A percentile compares a stretch with the other conserved stretches of the same genome.
These are phyloP conservation scores for Xylariaceae sp. DNA, from an alignment of 2,329 filamentous ascomycete species.

Conservation along the genomic window DNA sequence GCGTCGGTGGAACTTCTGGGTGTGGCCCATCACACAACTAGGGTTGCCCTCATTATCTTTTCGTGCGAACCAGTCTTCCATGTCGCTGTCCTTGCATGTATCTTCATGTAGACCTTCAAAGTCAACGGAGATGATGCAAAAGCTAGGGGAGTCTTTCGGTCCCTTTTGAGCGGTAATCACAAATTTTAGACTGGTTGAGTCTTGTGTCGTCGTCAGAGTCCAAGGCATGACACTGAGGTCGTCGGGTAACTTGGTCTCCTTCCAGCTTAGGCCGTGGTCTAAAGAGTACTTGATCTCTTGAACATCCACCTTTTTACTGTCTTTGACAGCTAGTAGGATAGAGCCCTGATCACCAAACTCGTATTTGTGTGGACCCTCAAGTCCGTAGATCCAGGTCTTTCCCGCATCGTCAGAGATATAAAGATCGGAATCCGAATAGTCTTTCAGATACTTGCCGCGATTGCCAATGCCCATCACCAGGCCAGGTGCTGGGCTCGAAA, in stretches of 20 bases:
- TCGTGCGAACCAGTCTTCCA: constrained; percentile 89
- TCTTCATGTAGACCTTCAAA: constrained; percentile 82
- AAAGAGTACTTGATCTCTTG: constrained; percentile 76
- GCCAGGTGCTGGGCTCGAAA: constrained; percentile 91
- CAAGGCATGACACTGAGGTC: constrained; percentile 72
- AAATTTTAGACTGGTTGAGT: constrained; percentile 93
- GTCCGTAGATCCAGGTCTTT: constrained; percentile 77
- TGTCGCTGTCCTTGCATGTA: constrained; percentile 78
- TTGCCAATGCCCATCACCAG: constrained; percentile 95
- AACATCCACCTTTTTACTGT: constrained; percentile 69
- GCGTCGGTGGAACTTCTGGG: constrained; percentile 82
- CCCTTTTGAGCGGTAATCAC: constrained; percentile 71
- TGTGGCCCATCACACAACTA: constrained; percentile 95
- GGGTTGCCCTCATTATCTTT: constrained; percentile 80
- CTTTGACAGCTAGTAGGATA: constrained; percentile 81
- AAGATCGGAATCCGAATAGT: constrained; percentile 76
- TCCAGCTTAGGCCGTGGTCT: constrained; percentile 88
- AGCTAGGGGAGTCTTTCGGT: constrained; percentile 58
- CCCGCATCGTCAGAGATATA: constrained; percentile 94
- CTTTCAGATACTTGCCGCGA: constrained; percentile 74
- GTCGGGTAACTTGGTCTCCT: constrained; percentile 70
- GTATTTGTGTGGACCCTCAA: constrained; percentile 88
- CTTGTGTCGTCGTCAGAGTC: constrained; percentile 84
- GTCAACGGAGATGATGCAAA: constrained; percentile 77
- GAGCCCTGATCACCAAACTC: constrained; percentile 95